Base-by-base conservation (phyloP, 352 stramenopile species). In the Phytophthora cajani region DNA sequence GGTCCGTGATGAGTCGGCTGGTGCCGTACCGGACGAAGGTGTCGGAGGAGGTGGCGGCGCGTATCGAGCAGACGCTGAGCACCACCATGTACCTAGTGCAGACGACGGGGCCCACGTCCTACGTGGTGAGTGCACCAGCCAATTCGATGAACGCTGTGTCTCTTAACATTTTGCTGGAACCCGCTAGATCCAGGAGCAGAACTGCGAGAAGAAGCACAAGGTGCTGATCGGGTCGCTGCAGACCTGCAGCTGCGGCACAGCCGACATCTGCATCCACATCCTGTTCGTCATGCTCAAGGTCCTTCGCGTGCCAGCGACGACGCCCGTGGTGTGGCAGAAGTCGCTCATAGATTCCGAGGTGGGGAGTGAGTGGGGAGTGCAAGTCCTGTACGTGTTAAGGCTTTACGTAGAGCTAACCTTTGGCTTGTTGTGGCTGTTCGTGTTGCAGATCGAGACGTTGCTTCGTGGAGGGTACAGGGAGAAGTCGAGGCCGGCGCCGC, bases 211-310 rank as follows among this genome's bases (percentile, higher is more conserved):
- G 68, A 94, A 93, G 54, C 74, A 92, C 65, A 91, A 90, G 21
- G 84, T 96, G n/a, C 70, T 94, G 32, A 88, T 94, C 36, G 88
- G 88, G 6, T 66, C 79, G 14, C 55, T 92, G 33, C 88, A 94
- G 66, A 85, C 64, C 40, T 96, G 87, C 61, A 90, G 84, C 2
- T 96, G 88, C 23, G 84, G 85, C 2, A 87, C 92, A 16, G 56
- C 63, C 3, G 88, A 96, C 25, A 78, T 96, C n/a, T 94, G 88
- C 62, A 80, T 91, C 33, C 88, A 96, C 63, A 82, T 96, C 14
- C 74, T 96, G 36, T 96, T 96, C 58, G 87, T 96, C 23, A 93
- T 96, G 84, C 84, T 96, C 52, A 94, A 95, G 71, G 79, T 95
- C 12, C 65, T 94, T 21, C 85, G 87, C 27, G 85, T 96, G 3